Conservation (phyloP, 768 basidiomycete genomes). For the Gautieria morchelliformis region DNA sequence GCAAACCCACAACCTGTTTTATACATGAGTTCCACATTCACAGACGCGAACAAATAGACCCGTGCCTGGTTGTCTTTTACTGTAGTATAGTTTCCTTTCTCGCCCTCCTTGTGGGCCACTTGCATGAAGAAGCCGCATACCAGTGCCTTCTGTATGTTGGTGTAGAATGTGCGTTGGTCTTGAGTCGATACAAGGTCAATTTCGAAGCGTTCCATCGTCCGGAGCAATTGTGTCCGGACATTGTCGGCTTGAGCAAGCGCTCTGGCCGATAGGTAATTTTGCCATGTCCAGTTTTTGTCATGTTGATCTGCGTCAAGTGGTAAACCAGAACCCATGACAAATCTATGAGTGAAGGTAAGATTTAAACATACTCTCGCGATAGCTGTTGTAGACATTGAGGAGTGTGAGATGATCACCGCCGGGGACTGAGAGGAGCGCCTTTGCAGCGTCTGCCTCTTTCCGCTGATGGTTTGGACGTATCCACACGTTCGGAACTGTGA, state of each 20-base stretch:
- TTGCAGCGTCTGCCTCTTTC: constrained; percentile 89
- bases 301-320: constrained; percentile 41
- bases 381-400: constrained; percentile 92
- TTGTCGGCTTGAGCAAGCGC: constrained; percentile 89
- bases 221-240: constrained; percentile 78
- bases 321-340: background rate
- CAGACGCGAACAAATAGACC: background rate
- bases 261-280: constrained; percentile 75
- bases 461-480: constrained; percentile 79
- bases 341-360: background rate
- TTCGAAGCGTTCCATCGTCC: constrained; percentile 87
- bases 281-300: constrained; percentile 87
- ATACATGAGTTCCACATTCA: background rate
- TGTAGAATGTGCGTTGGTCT: constrained; percentile 63
- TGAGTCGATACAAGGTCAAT: constrained; percentile 59
- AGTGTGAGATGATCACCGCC: constrained; percentile 95
- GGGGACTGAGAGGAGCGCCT: constrained; percentile 78
- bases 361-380: constrained; percentile 56
- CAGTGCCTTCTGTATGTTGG: constrained; percentile 71
- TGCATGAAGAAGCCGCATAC: constrained; percentile 98
- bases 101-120: constrained; percentile 88
- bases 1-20: constrained; percentile 54
- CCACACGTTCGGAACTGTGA: constrained; percentile 85
- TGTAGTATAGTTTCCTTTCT: constrained; percentile 79
- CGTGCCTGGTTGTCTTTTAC: constrained; percentile 90